Base-by-base conservation (phyloP, 2,329 filamentous ascomycete species). In the Ceratocystis albifundus region DNA sequence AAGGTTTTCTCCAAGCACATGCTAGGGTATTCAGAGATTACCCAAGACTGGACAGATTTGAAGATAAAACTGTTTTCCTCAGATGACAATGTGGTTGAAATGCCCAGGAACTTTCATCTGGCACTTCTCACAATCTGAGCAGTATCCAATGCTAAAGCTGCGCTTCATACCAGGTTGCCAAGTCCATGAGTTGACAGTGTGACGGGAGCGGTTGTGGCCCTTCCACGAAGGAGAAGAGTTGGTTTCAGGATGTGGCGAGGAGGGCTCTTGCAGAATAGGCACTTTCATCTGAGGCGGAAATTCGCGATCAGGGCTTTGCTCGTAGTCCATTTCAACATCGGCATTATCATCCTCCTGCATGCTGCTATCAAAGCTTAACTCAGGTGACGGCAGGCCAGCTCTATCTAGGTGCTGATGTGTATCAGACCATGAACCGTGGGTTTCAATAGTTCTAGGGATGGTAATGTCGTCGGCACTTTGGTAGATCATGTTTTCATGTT, bases 51-150 rank as follows among this genome's bases (percentile, higher is more conserved):
- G 36, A 41, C 36, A 12, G 36, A 41, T 41, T 41, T 15, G 36
- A 41, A 41, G 10, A 41, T 41, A 12, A 22, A 30, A 22, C 15
- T 30, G 65, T 25, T 72, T 71, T 30, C 71, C 69, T 78, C 84
- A 85, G 71, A 85, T 80, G 69, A 90, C 84, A 68, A 91, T 89
- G 75, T 92, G 88, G 72, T 88, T 90, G 73, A 90, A 91, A 73
- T 92, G 88, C 0, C 88, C 88, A 0, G 88, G 88, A 6, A 90
- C 86, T 73, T 86, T 88, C 73, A 83, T 80, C 57, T 81, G 82
- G 75, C 88, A 92, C 75, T 90, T 90, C 69, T 90, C 88, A 73
- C 88, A 92, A 74, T 90, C 88, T 12, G 85, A 81, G 69, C 88
- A 80, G 76, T 87, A 91, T 63, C 88, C 88, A 83, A 91, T 90